These are phyloP conservation scores for Diaporthe velutina DNA, from an alignment of 2,329 filamentous ascomycete genomes.

Conservation along the genomic window DNA sequence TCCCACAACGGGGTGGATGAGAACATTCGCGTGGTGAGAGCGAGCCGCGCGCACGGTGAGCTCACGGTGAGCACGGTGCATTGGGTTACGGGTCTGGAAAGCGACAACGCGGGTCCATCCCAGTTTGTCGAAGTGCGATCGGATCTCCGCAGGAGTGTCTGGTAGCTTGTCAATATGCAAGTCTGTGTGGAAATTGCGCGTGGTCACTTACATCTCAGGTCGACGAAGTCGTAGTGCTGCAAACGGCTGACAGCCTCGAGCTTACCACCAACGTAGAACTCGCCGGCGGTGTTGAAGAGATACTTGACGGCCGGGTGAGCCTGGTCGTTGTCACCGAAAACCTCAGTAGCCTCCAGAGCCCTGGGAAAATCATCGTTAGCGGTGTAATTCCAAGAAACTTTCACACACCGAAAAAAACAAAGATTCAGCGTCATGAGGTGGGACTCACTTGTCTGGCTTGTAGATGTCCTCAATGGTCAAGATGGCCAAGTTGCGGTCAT, in stretches of 20 bases:
- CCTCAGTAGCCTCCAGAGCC: slow-evolving; percentile 89
- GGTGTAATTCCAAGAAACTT: background rate
- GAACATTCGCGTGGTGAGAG: slow-evolving; percentile 95
- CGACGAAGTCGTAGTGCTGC: slow-evolving; percentile 99
- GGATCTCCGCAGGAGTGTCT: slow-evolving; percentile 95
- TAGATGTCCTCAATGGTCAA: slow-evolving; percentile 97
- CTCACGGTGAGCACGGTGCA: slow-evolving; percentile 99
- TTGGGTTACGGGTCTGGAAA: slow-evolving; percentile 99
- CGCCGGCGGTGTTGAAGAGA: slow-evolving; percentile 82
- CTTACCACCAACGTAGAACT: slow-evolving; percentile 96
- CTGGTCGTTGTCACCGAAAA: slow-evolving; percentile 88
- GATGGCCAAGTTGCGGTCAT: slow-evolving; percentile 96
- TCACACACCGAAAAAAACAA: background rate
- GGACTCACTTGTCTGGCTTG: slow-evolving; percentile 88
- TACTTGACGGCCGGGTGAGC: slow-evolving; percentile 94
- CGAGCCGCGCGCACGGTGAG: slow-evolving; percentile 97
- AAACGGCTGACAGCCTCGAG: slow-evolving; percentile 94
- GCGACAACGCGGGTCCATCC: slow-evolving; percentile 98
- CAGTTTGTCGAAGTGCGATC: slow-evolving; percentile 98
- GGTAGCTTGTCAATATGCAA: background rate
- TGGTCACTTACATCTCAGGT: slow-evolving; percentile 81
- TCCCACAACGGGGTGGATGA: slow-evolving; percentile 98
- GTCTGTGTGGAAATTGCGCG: background rate
- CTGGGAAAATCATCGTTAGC: slow-evolving; percentile 58
- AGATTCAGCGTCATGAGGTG: background rate